Base-by-base conservation (phyloP, 1,284 basidiomycete genomes). In the Somion occarium region DNA sequence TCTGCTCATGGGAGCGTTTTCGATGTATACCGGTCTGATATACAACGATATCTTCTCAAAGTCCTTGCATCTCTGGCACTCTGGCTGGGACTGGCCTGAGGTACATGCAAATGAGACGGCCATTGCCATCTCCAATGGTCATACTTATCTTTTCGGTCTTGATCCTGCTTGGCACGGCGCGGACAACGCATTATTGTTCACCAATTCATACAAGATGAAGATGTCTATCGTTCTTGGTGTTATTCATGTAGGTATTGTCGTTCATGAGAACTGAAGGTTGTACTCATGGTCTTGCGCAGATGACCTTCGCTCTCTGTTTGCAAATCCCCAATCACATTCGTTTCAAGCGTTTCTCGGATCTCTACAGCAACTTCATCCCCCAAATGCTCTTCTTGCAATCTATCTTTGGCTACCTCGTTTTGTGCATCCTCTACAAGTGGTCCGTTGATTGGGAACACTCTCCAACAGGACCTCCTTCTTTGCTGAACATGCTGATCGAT, bases 141-240 rank as follows among this genome's bases (percentile, higher is more conserved):
- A 79, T 59, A 76, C 83, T 30, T 99, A 99, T 73, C 83, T 90
- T 1, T 93, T 99, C 61, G 97, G 97, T 60, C 70, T 99, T 59
- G 97, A 99, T 69, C 94, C 96, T 43, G 85, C 75, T 50, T 99
- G 97, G 97, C 94, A 98, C 67, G 93, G 88, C 30, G 80, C 95
- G 7, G 91, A 94, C 60, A 99, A 99, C 66, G 77, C 77, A 1
- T 79, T 99, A 53, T 86, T 98, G 51, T 99, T 99, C 69, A 91
- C 90, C 56, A 99, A 99, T 71, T 98, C 95, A 51, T 95, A 97
- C 79, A 99, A 99, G 85, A 99, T 99, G 97, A 99, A 99, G 78
- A 95, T 99, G 93, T 93, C 93, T 15, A 89, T 99, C 65, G 85
- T 99, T 50, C 74, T 99, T 53, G 97, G 97, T 71, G 96, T 99